phyloP scores from a whole-genome alignment of 2,329 filamentous ascomycete species.

The Stenocarpella maydis region DNA sequence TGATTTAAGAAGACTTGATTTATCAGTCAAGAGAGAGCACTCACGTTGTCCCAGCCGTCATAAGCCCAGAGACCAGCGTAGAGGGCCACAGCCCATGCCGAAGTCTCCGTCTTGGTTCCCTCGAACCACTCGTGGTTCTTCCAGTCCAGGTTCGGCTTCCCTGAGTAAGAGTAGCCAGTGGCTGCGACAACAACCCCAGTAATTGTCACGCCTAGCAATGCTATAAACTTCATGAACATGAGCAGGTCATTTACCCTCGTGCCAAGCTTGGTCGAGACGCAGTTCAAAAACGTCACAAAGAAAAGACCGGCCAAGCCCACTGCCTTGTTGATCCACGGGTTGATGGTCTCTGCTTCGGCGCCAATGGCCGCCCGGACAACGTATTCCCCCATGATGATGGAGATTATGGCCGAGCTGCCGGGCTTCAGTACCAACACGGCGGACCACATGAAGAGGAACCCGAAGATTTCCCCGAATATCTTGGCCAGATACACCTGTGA shows the following conservation, averaged over 20 bases:
- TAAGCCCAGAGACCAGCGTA: slow-evolving; percentile 98
- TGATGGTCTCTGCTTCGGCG: slow-evolving; percentile 82
- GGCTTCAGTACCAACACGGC: slow-evolving; percentile 94
- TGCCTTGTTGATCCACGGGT: slow-evolving; percentile 87
- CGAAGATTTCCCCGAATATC: slow-evolving; percentile 92
- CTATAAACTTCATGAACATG: slow-evolving; percentile 97
- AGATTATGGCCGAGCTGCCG: slow-evolving; percentile 90
- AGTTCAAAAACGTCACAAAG: slow-evolving; percentile 85
- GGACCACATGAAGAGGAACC: slow-evolving; percentile 96
- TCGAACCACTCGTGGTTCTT: slow-evolving; percentile 89
- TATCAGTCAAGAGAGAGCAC: slow-evolving; percentile 46
- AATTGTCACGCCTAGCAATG: slow-evolving; percentile 84
- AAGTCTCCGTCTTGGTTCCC: slow-evolving; percentile 80
- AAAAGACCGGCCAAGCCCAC: slow-evolving; percentile 82
- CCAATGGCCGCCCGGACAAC: slow-evolving; percentile 88
- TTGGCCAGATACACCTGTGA: slow-evolving; percentile 94
- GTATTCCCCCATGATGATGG: slow-evolving; percentile 98
- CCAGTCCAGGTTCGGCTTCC: slow-evolving; percentile 83
- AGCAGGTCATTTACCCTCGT: slow-evolving; percentile 89
- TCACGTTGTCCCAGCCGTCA: slow-evolving; percentile 97
- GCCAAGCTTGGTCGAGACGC: slow-evolving; percentile 86
- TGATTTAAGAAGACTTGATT: neutral
- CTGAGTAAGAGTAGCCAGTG: slow-evolving; percentile 82
- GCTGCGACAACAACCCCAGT: slow-evolving; percentile 88
- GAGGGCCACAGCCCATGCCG: slow-evolving; percentile 89